Conservation (phyloP, 176 grass and related monocot genomes). For the Musa acuminata region DNA sequence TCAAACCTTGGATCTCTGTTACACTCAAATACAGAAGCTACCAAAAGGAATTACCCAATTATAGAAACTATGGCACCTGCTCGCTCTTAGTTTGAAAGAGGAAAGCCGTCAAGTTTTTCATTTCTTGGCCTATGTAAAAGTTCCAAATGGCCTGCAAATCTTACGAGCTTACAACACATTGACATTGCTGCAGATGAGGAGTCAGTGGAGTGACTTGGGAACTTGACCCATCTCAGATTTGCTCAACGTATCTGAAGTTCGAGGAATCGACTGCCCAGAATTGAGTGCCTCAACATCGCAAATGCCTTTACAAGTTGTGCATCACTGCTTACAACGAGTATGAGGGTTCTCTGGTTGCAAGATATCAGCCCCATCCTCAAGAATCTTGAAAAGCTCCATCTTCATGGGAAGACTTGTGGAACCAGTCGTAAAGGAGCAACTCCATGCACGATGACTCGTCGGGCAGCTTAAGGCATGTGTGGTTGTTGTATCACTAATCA, state of each 20-base stretch:
- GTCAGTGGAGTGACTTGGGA: background rate
- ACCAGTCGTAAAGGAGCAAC: background rate
- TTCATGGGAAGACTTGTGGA: background rate
- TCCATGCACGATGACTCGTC: background rate
- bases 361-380: conserved; percentile 2
- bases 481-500: no score
- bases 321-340: conserved; percentile 1
- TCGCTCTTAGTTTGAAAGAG: conserved; percentile 5
- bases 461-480: background rate
- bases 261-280: background rate
- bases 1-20: conserved; percentile 29
- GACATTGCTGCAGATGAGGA: background rate
- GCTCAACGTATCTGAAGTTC: background rate
- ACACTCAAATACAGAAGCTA: conserved; percentile 22
- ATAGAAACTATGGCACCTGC: conserved; percentile 28
- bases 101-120: background rate
- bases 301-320: conserved; percentile 16
- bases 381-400: conserved; percentile 24
- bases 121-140: conserved; percentile 1
- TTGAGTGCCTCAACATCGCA: background rate
- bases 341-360: conserved; percentile 17
- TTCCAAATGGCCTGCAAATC: conserved; percentile 23
- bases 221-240: background rate
- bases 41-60: conserved; percentile 24
- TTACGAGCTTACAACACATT: background rate